These are phyloP conservation scores for Abrus precatorius DNA, from an alignment of 306 rosid species.

Conservation along the genomic window DNA sequence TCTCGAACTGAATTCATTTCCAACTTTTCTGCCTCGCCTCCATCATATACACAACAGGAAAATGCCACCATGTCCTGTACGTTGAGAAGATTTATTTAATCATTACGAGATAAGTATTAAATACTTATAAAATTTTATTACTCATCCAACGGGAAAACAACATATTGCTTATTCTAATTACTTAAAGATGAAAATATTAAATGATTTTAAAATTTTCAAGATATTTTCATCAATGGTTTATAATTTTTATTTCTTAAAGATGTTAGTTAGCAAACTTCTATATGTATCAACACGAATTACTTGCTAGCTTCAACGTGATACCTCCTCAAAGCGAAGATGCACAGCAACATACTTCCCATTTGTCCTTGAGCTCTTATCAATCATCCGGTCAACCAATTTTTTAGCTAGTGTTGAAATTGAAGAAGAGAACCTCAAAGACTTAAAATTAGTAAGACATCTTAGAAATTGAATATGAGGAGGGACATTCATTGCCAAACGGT, in stretches of 20 bases:
- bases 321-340: slow-evolving; percentile 99
- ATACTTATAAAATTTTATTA: too few relatives aligned
- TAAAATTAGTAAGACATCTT: slow-evolving; percentile 92
- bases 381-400: slow-evolving; percentile 77
- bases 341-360: slow-evolving; percentile 81
- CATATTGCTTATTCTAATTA: too few relatives aligned
- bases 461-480: slow-evolving; percentile 89
- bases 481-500: slow-evolving; percentile 93
- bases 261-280: neutral
- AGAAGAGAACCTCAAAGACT: slow-evolving; percentile 84
- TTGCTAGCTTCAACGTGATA: slow-evolving; percentile 44
- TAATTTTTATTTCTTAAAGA: too few relatives aligned
- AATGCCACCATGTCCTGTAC: slow-evolving; percentile 97
- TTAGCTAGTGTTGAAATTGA: slow-evolving; percentile 74
- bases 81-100: slow-evolving; percentile 38
- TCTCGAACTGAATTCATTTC: slow-evolving; percentile 87
- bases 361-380: slow-evolving; percentile 75
- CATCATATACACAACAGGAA: slow-evolving; percentile 94
- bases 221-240: too few relatives aligned
- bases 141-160: too few relatives aligned
- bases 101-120: neutral
- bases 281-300: slow-evolving; percentile 13
- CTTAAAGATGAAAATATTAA: too few relatives aligned
- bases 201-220: too few relatives aligned
- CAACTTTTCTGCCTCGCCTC: slow-evolving; percentile 76